phyloP scores from a whole-genome alignment of 1,139 yeast genomes.

The Debaryomyces singareniensis region DNA sequence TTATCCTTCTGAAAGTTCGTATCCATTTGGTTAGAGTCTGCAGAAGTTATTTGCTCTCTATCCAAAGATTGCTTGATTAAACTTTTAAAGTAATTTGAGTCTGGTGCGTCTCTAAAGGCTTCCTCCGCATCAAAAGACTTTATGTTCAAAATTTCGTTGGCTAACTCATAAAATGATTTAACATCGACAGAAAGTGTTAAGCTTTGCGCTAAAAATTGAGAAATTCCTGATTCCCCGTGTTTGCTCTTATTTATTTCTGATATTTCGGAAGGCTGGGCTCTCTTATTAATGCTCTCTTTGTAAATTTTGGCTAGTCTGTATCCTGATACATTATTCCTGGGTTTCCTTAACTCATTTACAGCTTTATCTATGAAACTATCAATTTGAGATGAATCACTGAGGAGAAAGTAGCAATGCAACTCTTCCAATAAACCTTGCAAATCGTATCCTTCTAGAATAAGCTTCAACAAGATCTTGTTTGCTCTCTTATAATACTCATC shows the following conservation, averaged over 20 bases:
- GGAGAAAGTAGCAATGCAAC: conserved; percentile 51
- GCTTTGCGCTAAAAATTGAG: conserved; percentile 13
- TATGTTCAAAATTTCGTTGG: conserved; percentile 59
- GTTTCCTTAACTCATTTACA: conserved; percentile 29
- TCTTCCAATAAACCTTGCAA: conserved; percentile 41
- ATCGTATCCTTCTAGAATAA: conserved; percentile 58
- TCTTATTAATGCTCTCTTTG: conserved; percentile 12
- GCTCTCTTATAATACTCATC: conserved; percentile 65
- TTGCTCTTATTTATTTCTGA: background rate
- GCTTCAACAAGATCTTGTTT: conserved; percentile 51
- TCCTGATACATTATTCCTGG: conserved; percentile 25
- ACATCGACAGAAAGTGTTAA: conserved; percentile 25
- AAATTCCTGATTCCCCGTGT: too few species aligned
- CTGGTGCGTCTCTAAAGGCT: conserved; percentile 34
- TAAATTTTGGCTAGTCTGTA: conserved; percentile 22
- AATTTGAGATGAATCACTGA: conserved; percentile 40
- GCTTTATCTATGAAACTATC: conserved; percentile 35
- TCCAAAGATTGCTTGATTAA: conserved; percentile 35
- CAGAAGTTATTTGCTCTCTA: conserved; percentile 12
- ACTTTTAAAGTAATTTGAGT: conserved; percentile 26
- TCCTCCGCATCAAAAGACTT: conserved; percentile 59
- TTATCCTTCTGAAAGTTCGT: conserved; percentile 40
- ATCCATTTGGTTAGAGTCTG: conserved; percentile 9
- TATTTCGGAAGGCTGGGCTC: background rate
- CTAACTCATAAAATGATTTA: conserved; percentile 46